A percentile compares a stretch with the other conserved stretches of the same genome.
Conservation (phyloP, 345 rosid genomes). For the Linum usitatissimum region DNA sequence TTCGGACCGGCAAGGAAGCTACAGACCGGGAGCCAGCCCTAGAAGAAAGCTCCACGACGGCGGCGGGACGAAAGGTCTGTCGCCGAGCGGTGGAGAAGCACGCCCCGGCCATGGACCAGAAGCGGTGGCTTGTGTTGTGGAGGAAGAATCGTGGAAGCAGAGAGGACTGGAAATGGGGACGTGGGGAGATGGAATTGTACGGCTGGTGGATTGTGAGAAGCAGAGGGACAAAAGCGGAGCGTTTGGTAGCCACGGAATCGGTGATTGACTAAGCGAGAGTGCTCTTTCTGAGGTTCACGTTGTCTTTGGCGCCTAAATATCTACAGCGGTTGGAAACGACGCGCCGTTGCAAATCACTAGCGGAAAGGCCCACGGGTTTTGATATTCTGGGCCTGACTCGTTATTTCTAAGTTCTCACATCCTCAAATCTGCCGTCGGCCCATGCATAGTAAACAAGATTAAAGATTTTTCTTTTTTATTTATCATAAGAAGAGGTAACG, state of each 20-base stretch:
- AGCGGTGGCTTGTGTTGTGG: background rate
- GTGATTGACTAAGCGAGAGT: constrained; percentile 19
- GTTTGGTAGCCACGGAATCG: background rate
- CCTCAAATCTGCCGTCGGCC: too few relatives aligned
- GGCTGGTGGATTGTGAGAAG: too few relatives aligned
- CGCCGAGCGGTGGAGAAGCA: constrained; percentile 34
- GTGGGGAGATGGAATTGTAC: too few relatives aligned
- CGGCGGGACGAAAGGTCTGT: constrained; percentile 35
- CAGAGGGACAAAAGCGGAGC: too few relatives aligned
- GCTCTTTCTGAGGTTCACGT: constrained; percentile 13
- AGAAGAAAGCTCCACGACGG: constrained; percentile 32
- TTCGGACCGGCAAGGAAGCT: constrained; percentile 40
- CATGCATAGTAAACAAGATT: too few relatives aligned
- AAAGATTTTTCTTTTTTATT: too few relatives aligned
- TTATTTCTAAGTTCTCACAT: too few relatives aligned
- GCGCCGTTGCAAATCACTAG: background rate
- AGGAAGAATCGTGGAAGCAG: constrained; percentile 5
- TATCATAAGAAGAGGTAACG: too few relatives aligned
- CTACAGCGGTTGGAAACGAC: background rate
- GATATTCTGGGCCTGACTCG: too few relatives aligned
- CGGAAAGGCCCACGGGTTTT: background rate
- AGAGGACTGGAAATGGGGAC: background rate
- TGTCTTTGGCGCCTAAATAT: constrained; percentile 22
- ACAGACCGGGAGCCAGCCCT: constrained; percentile 27
- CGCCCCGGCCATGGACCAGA: constrained; percentile 53